These are phyloP conservation scores for Claviceps sp. DNA, from an alignment of 2,329 filamentous ascomycete species.

Conservation along the genomic window DNA sequence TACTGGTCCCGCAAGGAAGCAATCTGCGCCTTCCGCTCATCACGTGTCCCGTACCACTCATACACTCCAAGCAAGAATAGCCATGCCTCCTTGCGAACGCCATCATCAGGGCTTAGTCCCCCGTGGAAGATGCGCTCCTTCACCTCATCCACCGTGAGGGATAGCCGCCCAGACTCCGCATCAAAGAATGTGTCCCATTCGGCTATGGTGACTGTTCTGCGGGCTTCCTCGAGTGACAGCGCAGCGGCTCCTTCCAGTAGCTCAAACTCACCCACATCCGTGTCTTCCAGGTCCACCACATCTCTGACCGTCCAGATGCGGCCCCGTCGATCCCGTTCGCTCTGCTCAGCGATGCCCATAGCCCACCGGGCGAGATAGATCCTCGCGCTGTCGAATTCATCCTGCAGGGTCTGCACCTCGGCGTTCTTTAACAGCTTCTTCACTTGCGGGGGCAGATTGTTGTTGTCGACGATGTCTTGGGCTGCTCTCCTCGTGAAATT, in stretches of 20 bases:
- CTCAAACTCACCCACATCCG: conserved; percentile 91
- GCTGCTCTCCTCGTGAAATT: conserved; percentile 89
- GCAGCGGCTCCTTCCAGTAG: conserved; percentile 69
- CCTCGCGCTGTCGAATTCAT: conserved; percentile 93
- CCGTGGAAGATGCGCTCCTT: conserved; percentile 98
- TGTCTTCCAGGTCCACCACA: conserved; percentile 86
- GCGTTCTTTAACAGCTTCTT: conserved; percentile 75
- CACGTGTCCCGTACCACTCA: conserved; percentile 79
- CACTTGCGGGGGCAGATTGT: conserved; percentile 79
- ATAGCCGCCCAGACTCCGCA: conserved; percentile 54
- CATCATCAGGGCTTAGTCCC: conserved; percentile 76
- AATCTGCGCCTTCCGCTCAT: conserved; percentile 71
- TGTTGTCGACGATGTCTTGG: conserved; percentile 83
- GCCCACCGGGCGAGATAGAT: conserved; percentile 94
- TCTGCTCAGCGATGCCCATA: conserved; percentile 97
- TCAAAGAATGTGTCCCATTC: conserved; percentile 95
- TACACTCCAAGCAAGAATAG: conserved; percentile 84
- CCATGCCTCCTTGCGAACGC: conserved; percentile 93
- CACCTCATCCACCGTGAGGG: conserved; percentile 77
- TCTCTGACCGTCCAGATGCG: conserved; percentile 89
- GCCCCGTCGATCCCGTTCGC: conserved; percentile 72
- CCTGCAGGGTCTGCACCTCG: conserved; percentile 87
- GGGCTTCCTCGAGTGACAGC: conserved; percentile 61
- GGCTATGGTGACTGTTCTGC: conserved; percentile 62
- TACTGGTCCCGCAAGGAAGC: conserved; percentile 88